Evolutionary conservation across 306 rosid genomes (phyloP), one percentile per base, ranked within the genome.

Genomic region (Dryas drummondii): DNA sequence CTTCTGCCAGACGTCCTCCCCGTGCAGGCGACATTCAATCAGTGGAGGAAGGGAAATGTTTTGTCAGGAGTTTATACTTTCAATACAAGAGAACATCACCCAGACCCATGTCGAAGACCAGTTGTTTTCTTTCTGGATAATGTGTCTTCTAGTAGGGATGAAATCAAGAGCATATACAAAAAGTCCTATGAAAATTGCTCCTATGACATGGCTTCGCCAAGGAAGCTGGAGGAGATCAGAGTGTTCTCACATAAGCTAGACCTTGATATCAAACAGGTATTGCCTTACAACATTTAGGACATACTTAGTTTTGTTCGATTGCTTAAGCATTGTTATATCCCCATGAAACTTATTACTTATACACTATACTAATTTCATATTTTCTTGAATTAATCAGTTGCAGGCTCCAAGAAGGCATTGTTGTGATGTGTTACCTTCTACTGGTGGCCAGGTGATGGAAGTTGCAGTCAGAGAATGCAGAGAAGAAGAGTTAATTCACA

Each of bases 341-440:
- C 1, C 3, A n/a, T 19, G 55, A 53, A 62, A 6, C 27, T 44
- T 54, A 7, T 0, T 32, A 32, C 37, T 32, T 32, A 32, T 22
- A 22, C 22, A 7, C 7, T 4, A 54, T 63, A 49, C 77, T 82
- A 22, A 63, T 10, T 74, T 49, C 53, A 6, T 15, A 9, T 37
- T 74, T n/a, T 75, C 70, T 77, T 78, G 51, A 27, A 50, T 77
- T 17, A 7, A 50, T 79, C 92, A 91, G 97, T 82, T 91, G 93
- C 83, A 78, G 81, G 96, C 98, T 52, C 97, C 92, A 22, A 88
- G 98, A 77, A 88, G 97, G 80, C 97, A 94, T 4, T 91, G 98
- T 56, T 94, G 98, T 68, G 91, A 90, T 71, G 86, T 88, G 41
- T 59, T 86, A 70, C 84, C 87, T 26, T 82, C 93, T 7, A 64